Percentiles rank a stretch among this genome's conserved stretches.
Conservation (phyloP, 1,284 basidiomycete genomes). For the Peniophora sp. region DNA sequence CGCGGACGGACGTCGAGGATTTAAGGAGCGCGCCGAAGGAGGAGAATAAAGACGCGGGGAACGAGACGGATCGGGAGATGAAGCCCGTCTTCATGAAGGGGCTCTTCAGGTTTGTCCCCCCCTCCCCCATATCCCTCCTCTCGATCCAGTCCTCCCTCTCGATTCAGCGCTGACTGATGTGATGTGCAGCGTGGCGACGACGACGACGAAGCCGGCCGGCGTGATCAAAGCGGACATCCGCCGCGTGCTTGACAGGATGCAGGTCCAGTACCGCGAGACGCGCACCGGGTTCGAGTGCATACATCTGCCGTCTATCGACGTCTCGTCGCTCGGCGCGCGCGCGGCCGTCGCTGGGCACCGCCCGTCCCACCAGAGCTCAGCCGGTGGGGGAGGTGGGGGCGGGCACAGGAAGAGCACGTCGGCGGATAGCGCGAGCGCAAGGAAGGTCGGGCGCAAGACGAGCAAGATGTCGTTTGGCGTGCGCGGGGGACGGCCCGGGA, state of each 20-base stretch:
- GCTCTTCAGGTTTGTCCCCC: constrained; percentile 63
- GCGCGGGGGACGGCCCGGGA: constrained; percentile 29
- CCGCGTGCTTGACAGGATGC: constrained; percentile 86
- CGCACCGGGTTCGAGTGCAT: constrained; percentile 94
- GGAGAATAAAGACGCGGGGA: constrained; percentile 61
- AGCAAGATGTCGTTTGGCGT: constrained; percentile 67
- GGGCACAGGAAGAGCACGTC: constrained; percentile 42
- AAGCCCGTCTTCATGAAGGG: constrained; percentile 89
- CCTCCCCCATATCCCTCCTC: constrained; percentile 5
- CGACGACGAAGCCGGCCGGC: constrained; percentile 81
- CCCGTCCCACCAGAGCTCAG: constrained; percentile 21
- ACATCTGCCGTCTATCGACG: constrained; percentile 88
- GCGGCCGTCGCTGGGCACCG: constrained; percentile 17
- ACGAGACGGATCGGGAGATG: constrained; percentile 57
- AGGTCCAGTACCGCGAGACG: constrained; percentile 88
- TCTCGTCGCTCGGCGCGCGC: constrained; percentile 56
- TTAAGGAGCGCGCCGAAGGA: constrained; percentile 44
- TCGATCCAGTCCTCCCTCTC: too few species aligned
- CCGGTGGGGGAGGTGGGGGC: too few species aligned
- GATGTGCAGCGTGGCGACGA: constrained; percentile 81
- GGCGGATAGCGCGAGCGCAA: constrained; percentile 40
- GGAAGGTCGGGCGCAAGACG: constrained; percentile 54
- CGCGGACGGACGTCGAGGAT: constrained; percentile 20
- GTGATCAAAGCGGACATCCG: constrained; percentile 81
- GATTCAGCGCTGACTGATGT: neutral